Evolutionary conservation across 225 moss, liverwort and hornwort genomes (phyloP).

Genomic region (Straminergon stramineum): DNA sequence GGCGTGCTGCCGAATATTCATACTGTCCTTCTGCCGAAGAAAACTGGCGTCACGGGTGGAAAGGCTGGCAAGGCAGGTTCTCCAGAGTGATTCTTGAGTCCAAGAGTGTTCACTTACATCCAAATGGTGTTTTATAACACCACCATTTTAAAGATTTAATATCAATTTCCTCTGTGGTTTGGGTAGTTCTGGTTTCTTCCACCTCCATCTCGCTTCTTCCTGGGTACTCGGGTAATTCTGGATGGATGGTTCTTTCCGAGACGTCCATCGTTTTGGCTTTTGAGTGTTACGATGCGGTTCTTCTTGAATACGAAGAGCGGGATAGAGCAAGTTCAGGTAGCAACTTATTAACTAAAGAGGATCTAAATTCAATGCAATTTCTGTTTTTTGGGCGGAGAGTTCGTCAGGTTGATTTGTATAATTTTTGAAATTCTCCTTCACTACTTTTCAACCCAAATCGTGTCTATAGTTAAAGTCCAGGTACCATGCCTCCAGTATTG

Average conservation of each 20-base stretch:
- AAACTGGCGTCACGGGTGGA: neutral
- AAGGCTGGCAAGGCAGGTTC: constrained; percentile 27
- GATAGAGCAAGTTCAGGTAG: too few species aligned
- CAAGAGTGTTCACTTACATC: too few species aligned
- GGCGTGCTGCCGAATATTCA: constrained; percentile 42
- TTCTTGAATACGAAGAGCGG: neutral
- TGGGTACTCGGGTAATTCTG: too few species aligned
- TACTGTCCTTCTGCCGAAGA: constrained; percentile 19
- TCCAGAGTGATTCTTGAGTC: neutral
- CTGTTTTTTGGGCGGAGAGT: too few species aligned
- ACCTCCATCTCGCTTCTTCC: neutral
- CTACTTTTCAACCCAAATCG: neutral
- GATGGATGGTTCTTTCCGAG: neutral
- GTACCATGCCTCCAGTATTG: neutral
- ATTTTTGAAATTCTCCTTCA: too few species aligned
- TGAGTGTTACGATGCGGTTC: too few species aligned
- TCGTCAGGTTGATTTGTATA: too few species aligned
- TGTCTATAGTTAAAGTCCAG: accelerated
- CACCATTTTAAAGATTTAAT: neutral
- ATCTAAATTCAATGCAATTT: neutral
- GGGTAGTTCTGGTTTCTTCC: neutral
- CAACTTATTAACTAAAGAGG: accelerated
- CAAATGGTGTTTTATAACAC: constrained; percentile 47
- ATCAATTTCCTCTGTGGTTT: neutral
- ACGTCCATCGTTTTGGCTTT: too few species aligned